Evolutionary conservation across 805 yeast genomes (phyloP).

Genomic region (Yarrowia deformans): DNA sequence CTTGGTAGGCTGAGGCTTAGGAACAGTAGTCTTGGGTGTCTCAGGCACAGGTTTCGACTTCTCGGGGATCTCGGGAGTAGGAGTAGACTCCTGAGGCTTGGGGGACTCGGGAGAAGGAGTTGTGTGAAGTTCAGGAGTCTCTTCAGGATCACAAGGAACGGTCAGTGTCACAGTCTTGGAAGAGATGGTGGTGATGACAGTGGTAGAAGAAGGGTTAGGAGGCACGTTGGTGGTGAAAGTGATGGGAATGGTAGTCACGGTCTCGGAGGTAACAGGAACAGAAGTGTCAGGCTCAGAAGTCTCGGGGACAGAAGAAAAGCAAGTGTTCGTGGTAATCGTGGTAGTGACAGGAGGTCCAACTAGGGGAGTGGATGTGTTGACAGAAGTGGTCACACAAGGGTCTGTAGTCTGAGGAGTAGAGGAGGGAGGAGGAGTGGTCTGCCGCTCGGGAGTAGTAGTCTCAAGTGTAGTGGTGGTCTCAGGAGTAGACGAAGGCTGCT

Average conservation of each 20-base stretch:
- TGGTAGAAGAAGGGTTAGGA: not conserved
- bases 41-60: not conserved
- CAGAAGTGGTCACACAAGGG: slow-evolving; percentile 11
- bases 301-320: not conserved
- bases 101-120: not conserved
- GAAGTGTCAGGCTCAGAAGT: not conserved
- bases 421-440: not conserved
- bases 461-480: not conserved
- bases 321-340: not conserved
- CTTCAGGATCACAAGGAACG: slow-evolving; percentile 30
- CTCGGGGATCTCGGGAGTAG: not conserved
- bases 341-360: slow-evolving; percentile 15
- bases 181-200: not conserved
- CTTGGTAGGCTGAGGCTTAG: not conserved
- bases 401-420: not conserved
- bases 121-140: not conserved
- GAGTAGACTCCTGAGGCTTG: not conserved
- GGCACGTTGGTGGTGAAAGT: slow-evolving; percentile 10
- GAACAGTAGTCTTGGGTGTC: not conserved
- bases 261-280: not conserved
- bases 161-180: slow-evolving; percentile 14
- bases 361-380: slow-evolving; percentile 8
- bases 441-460: not conserved
- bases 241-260: slow-evolving; percentile 1
- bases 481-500: not conserved